Base-by-base conservation (phyloP, 192 early-diverging fungal species). In the Phycomyces blakesleeanus region DNA sequence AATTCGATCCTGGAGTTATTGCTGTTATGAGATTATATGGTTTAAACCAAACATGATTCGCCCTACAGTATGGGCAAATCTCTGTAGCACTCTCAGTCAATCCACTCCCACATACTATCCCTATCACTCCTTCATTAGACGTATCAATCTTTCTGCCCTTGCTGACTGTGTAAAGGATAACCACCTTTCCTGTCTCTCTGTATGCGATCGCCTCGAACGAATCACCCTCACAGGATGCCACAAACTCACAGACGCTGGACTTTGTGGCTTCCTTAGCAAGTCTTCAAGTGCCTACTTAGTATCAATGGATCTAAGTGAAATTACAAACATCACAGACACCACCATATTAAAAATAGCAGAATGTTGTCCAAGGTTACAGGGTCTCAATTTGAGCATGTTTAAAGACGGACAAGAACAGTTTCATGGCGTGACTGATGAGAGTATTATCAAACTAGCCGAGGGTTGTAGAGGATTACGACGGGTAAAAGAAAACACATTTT, bases 131-230 rank as follows among this genome's bases (percentile, higher is more conserved):
- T 79, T 83, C 52, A 74, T 85, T 27, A 77, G 81, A 20, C 79
- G 83, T 15, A 76, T 85, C 34, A 85, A 85, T 57, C 74, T 85
- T 57, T 74, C 81, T n/a, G 72, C 72, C 51, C 54, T 85, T 18
- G 54, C 72, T 0, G 76, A 67, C 4, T 61, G 75, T 52, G 54
- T 84, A 37, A 66, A 61, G 1, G 83, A 84, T 38, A 54, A 66
- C 10, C 59, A 67, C 1, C 37, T 84, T 7, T 25, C 52, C 18
- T 55, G 55, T 26, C 76, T 83, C 24, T 58, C 55, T 14, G 22
- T 50, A 24, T 85, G 83, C 50, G 59, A 66, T 24, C 70, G 81
- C 52, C 61, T 85, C 26, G 83, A 85, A 57, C 61, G 83, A 5
- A 51, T 85, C n/a, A 71, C 81, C 0, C 51, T 85, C 18, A 69